Conservation (phyloP, 768 basidiomycete species). For the Termitomyces sp. region DNA sequence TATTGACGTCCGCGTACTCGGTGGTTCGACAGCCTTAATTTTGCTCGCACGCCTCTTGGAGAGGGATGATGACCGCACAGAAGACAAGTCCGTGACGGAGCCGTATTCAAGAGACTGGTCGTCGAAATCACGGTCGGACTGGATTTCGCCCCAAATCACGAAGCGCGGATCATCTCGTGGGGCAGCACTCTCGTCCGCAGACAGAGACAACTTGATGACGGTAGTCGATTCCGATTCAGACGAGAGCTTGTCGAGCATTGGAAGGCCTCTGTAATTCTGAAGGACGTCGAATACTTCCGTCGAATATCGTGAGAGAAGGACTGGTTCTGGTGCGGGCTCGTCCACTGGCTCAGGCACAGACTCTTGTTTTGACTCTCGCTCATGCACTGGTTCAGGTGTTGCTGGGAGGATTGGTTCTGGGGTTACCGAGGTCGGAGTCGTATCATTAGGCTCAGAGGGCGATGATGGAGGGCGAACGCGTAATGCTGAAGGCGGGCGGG, state of each 20-base stretch:
- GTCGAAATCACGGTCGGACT: constrained; percentile 31
- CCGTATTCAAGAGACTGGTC: constrained; percentile 33
- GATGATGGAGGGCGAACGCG: constrained; percentile 18
- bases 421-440: constrained; percentile 15
- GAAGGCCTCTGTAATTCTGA: constrained; percentile 77
- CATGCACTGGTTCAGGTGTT: constrained; percentile 18
- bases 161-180: constrained; percentile 89
- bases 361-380: constrained; percentile 1
- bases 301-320: constrained; percentile 62
- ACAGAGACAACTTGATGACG: constrained; percentile 71
- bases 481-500: constrained; percentile 28
- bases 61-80: constrained; percentile 29
- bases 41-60: constrained; percentile 35
- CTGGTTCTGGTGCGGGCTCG: constrained; percentile 46
- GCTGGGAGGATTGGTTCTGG: constrained; percentile 11
- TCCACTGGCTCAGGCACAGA: constrained; percentile 12
- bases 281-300: constrained; percentile 79
- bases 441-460: constrained; percentile 9
- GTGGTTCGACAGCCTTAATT: constrained; percentile 29
- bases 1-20: constrained; percentile 20
- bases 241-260: constrained; percentile 65
- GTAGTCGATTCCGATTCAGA: constrained; percentile 56
- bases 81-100: constrained; percentile 32
- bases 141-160: constrained; percentile 81
- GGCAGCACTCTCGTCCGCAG: constrained; percentile 62